These are phyloP conservation scores for Macrophomina pseudophaseolina DNA, from an alignment of 2,329 filamentous ascomycete species.

Conservation along the genomic window DNA sequence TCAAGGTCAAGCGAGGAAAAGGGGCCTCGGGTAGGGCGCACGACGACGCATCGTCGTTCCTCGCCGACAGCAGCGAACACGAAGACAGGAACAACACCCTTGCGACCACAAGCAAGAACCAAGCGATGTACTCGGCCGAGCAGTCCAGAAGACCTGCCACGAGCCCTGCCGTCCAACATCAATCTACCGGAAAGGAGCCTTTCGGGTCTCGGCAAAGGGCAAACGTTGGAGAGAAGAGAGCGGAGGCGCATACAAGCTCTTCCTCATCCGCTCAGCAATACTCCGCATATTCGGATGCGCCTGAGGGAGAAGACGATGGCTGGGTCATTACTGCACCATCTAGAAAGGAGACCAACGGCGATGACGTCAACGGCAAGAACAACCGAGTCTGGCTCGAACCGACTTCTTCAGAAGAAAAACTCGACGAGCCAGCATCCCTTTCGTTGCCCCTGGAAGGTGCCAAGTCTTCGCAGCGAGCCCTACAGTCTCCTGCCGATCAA, in stretches of 20 bases:
- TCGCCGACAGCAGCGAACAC: slow-evolving; percentile 60
- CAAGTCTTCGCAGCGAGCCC: slow-evolving; percentile 38
- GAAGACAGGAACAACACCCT: slow-evolving; percentile 47
- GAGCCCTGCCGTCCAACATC: slow-evolving; percentile 34
- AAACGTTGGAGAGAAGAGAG: slow-evolving; percentile 34
- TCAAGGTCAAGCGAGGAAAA: slow-evolving; percentile 45
- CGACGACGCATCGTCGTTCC: slow-evolving; percentile 52
- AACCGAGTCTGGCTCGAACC: slow-evolving; percentile 49
- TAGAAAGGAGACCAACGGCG: slow-evolving; percentile 31
- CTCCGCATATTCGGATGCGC: slow-evolving; percentile 23
- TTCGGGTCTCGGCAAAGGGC: slow-evolving; percentile 33
- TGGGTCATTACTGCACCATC: slow-evolving; percentile 42
- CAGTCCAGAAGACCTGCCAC: slow-evolving; percentile 38
- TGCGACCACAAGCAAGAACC: slow-evolving; percentile 5
- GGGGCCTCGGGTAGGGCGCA: slow-evolving; percentile 34
- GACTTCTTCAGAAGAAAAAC: slow-evolving; percentile 43
- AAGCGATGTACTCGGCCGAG: slow-evolving; percentile 30
- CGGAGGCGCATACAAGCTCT: slow-evolving; percentile 32
- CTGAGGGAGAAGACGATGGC: slow-evolving; percentile 44
- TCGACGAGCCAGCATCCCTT: slow-evolving; percentile 36
- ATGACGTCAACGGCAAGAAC: slow-evolving; percentile 31
- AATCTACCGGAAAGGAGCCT: slow-evolving; percentile 29
- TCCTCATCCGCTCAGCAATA: slow-evolving; percentile 25
- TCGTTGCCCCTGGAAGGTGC: slow-evolving; percentile 47
- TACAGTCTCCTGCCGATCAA: slow-evolving; percentile 24